Evolutionary conservation across 1,284 basidiomycete species (phyloP), one percentile per base, ranked within the genome.

Genomic region (Golubevia sp.): DNA sequence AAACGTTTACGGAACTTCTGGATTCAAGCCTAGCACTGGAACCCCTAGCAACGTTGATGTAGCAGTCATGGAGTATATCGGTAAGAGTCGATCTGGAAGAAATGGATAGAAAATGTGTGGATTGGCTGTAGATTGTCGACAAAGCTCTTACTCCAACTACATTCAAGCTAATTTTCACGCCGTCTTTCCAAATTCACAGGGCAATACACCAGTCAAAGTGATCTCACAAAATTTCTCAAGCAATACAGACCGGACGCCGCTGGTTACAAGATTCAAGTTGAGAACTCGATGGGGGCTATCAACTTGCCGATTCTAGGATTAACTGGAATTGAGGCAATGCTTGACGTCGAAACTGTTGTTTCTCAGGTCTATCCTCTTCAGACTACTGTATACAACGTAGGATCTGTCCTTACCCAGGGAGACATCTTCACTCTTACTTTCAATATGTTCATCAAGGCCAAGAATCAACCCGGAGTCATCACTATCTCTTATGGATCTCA

Each of bases 401-500:
- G 57, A 18, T 25, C 4, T 15, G 44, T 18, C 11, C n/a, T 52
- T 21, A 59, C 57, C 13, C 38, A 25, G 44, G 57, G 57, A 26
- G 57, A 59, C n/a, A n/a, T 59, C 20, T 59, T 59, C 57, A 49
- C 51, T n/a, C 49, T 49, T 8, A 26, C 38, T 13, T 26, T 53
- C 11, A 38, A 59, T 38, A 38, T 49, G 30, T 59, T 49, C 57
- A 50, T 59, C 57, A 59, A 59, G 50, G 50, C 38, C 18, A 18
- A 44, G 11, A 13, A 8, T 13, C 60, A 53, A 6, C 60, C 60
- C 15, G 20, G 21, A 21, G 60, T 61, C n/a, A 54, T 55, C 52
- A 55, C 64, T 0, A 58, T 60, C 25, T 56, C 53, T 25, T 67
- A 67, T 57, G 65, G 58, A 7, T n/a, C 48, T 3, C 49, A 55